Base-by-base conservation (phyloP, 306 rosid genomes). In the Malus orientalis region DNA sequence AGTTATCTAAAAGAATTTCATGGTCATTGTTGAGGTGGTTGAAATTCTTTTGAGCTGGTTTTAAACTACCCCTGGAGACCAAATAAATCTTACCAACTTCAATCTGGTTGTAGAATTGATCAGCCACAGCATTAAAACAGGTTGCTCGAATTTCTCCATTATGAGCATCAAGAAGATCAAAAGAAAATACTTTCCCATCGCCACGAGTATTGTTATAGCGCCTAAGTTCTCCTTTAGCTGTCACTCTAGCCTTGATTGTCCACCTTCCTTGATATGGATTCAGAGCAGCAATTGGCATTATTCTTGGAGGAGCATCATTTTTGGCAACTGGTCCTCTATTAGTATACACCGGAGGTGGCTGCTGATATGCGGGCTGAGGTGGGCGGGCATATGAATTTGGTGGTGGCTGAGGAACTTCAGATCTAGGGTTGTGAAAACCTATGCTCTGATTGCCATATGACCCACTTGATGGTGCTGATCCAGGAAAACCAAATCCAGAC, bases 241-340 rank as follows among this genome's bases (percentile, higher is more conserved):
- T 90, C 68, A 95, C 98, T 81, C 98, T 88, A 63, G 90, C 97
- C 86, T 95, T 95, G 70, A 95, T 85, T 69, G 96, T 89, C 98
- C 98, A 95, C 84, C 70, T 73, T 47, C 71, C 86, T 80, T 84
- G 89, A 84, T 88, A 95, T 4, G 91, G 96, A 84, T 87, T 92
- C 76, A 95, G 76, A 74, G 93, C 97, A 58, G 89, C 61, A 77
- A 95, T 95, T 45, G 93, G 93, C 84, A 89, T 81, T 81, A 89
- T 78, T 90, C 97, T 85, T 4, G 90, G 85, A 76, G 94, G 79
- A 79, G 96, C 90, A 70, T 92, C 98, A 78, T 88, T 90, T 87
- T 84, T 89, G 58, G 90, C 92, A 3, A 78, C 66, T 30, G 93
- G 92, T 45, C 91, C 97, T 84, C 92, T 88, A 45, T 92, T 95